phyloP scores from a whole-genome alignment of 176 grass and related monocot genomes.

The Phyllostachys edulis region DNA sequence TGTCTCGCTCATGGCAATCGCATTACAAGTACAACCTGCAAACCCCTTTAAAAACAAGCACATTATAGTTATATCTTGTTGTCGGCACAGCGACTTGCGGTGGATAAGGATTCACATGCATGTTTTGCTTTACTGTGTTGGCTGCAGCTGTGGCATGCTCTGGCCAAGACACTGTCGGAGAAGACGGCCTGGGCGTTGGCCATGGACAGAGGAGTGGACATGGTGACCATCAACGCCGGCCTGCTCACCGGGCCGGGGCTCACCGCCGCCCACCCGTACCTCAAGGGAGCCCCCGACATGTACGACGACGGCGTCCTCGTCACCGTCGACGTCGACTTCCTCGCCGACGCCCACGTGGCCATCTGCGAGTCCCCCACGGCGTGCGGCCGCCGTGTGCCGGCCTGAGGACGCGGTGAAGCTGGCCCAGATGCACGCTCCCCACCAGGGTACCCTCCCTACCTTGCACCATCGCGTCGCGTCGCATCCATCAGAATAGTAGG shows the following conservation, averaged over 20 bases:
- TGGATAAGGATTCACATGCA: not conserved
- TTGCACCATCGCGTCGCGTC: not conserved
- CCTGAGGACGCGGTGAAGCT: conserved; percentile 73
- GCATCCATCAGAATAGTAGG: not conserved
- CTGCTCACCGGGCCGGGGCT: conserved; percentile 42
- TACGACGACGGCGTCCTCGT: conserved; percentile 79
- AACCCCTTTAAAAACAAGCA: too few relatives aligned
- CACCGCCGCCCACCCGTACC: conserved; percentile 52
- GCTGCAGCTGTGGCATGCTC: conserved; percentile 78
- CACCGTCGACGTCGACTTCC: conserved; percentile 72
- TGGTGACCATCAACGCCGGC: conserved; percentile 88
- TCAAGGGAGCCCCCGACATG: conserved; percentile 83
- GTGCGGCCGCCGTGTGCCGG: conserved; percentile 68
- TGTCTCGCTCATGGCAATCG: not conserved
- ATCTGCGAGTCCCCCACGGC: conserved; percentile 73
- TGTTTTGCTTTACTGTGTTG: not conserved
- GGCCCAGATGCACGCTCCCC: conserved; percentile 46
- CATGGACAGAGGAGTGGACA: conserved; percentile 93
- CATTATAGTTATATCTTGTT: not conserved
- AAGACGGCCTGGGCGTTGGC: conserved; percentile 97
- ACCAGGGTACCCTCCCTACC: conserved; percentile 24
- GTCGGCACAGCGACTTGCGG: not conserved
- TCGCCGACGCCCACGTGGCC: conserved; percentile 77
- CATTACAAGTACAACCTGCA: not conserved
- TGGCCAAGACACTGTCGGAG: conserved; percentile 88